Evolutionary conservation across 306 rosid species (phyloP), one percentile per base, ranked within the genome.

Genomic region (Cicer pinnatifidum): DNA sequence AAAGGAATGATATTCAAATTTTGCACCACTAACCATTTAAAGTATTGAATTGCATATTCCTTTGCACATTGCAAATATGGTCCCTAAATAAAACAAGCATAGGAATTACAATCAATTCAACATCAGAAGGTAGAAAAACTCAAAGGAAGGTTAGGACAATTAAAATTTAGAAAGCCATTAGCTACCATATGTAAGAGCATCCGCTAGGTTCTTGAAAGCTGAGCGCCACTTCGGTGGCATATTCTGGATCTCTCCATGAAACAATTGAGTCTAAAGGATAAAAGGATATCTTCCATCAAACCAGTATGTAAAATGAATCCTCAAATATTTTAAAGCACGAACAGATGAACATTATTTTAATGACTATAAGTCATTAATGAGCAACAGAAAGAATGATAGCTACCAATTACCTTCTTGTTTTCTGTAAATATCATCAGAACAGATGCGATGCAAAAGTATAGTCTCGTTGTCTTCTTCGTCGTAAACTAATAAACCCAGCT

Each of bases 161-260:
- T 45, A 67, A 69, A 50, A 20, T 28, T 38, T 51, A 46, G 51
- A 19, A 56, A 61, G 15, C 54, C 73, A 73, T 64, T 70, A 2
- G 46, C 77, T 81, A 93, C 98, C 98, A 93, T 72, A 90, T 90
- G 84, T 87, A 93, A 69, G 89, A 78, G 69, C 97, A 93, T 73
- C 97, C 98, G 1, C 89, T 87, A 54, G 87, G 68, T 86, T 90
- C 98, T 82, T 93, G 98, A 84, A 93, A 93, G 82, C 98, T 93
- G 69, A 90, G 98, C 19, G 97, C 98, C 69, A 93, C 68, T 53
- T 93, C 97, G 0, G 97, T 85, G 20, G 87, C 81, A 85, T 78
- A 85, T 61, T 90, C 96, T 41, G 93, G 93, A 84, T 93, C 98
- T 75, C 93, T 93, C 98, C 98, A 93, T 41, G 98, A 93, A 72